Conservation (phyloP, 495 filamentous ascomycete species). For the Parathielavia appendiculata region DNA sequence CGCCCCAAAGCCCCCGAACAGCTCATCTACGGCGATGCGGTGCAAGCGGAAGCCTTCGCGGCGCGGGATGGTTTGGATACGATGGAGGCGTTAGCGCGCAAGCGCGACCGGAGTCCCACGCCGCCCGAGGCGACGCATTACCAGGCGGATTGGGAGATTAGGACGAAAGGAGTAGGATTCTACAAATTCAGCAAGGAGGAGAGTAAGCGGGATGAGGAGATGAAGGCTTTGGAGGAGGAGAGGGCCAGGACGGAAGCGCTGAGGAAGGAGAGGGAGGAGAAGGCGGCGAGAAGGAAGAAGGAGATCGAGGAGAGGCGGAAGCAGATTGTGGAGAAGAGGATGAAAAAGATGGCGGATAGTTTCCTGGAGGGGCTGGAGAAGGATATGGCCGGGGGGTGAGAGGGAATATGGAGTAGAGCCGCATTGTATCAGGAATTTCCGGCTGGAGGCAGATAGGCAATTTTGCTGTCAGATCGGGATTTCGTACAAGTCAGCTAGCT, state of each 20-base stretch:
- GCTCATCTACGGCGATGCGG: slow-evolving; percentile 76
- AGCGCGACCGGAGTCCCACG: slow-evolving; percentile 67
- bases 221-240: slow-evolving; percentile 64
- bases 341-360: slow-evolving; percentile 63
- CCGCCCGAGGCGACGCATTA: slow-evolving; percentile 79
- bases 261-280: slow-evolving; percentile 51
- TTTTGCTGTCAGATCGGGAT: no score
- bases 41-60: slow-evolving; percentile 76
- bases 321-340: slow-evolving; percentile 52
- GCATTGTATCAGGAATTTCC: no score
- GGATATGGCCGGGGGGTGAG: slow-evolving; percentile 16
- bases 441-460: no score
- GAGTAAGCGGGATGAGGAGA: slow-evolving; percentile 60
- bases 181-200: slow-evolving; percentile 76
- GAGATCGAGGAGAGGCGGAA: slow-evolving; percentile 52
- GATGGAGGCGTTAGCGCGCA: slow-evolving; percentile 68
- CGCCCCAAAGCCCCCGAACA: slow-evolving; percentile 58
- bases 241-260: slow-evolving; percentile 62
- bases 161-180: slow-evolving; percentile 85
- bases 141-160: slow-evolving; percentile 72
- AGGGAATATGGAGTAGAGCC: neutral
- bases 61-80: slow-evolving; percentile 52
- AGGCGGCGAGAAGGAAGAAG: slow-evolving; percentile 34
- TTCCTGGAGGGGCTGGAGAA: slow-evolving; percentile 59
- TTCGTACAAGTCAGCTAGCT: no score